Evolutionary conservation across 2,329 filamentous ascomycete genomes (phyloP), one percentile per base, ranked within the genome.

Genomic region (Podosphaera xanthii): DNA sequence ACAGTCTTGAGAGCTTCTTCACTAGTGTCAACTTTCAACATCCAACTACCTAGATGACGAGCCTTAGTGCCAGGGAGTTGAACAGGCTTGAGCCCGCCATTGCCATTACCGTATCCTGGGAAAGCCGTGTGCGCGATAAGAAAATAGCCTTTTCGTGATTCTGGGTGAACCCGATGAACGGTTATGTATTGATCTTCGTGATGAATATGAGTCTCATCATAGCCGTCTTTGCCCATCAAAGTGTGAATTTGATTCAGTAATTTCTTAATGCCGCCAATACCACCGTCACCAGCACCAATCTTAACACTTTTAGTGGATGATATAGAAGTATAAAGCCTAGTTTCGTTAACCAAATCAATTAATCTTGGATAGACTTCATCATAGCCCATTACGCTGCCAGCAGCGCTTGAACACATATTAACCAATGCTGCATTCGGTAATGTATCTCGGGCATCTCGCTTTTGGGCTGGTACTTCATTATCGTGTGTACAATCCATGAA

Each of bases 401-500:
- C 90, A 1, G 91, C 88, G 65, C 88, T 95, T 33, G 89, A 83
- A 70, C 94, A 98, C 90, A 98, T 96, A 68, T 84, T 86, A 44
- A 97, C 91, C 3, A 98, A 77, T 4, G 92, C 92, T 57, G 91
- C 90, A 67, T 94, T 97, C 6, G 94, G 87, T 8, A 98, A 76
- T 0, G 92, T 97, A 69, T 98, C 94, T 61, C 89, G 81, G 58
- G 90, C 90, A 69, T 96, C 90, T 48, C 94, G 80, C 71, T 96
- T 96, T 71, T 98, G 91, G 0, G 91, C 87, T 0, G 92, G 92
- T 1, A 88, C 86, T 72, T 98, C 91, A 66, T 98, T 98, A 72
- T 98, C 92, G 70, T 98, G 92, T 0, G 94, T 98, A 71, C 94
- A 98, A 70, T 98, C 94, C 89, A 97, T 97, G 72, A 98, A 96